phyloP scores from a whole-genome alignment of 1,284 basidiomycete species.

The Ustilago bromivora region DNA sequence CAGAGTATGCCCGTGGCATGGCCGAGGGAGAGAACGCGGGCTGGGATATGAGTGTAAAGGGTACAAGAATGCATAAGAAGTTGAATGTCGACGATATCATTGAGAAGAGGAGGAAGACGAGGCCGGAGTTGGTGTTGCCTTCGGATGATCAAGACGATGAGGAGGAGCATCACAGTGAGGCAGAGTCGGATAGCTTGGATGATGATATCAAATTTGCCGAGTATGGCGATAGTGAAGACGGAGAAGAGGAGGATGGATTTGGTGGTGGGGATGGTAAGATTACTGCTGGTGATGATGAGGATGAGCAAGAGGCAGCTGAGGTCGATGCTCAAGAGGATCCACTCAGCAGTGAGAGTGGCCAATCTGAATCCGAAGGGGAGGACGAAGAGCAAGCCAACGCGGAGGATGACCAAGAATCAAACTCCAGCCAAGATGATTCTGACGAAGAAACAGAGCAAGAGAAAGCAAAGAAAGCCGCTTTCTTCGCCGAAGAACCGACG shows the following conservation, averaged over 20 bases:
- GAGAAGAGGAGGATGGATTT: conserved; percentile 75
- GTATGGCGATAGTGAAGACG: conserved; percentile 71
- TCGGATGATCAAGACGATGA: conserved; percentile 10
- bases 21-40: conserved; percentile 15
- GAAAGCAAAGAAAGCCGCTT: conserved; percentile 65
- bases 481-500: conserved; percentile 60
- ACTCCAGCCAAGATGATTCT: conserved; percentile 45
- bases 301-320: conserved; percentile 68
- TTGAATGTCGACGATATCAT: conserved; percentile 68
- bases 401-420: conserved; percentile 23
- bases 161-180: conserved; percentile 1
- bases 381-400: conserved; percentile 9
- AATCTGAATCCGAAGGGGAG: conserved; percentile 8
- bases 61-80: conserved; percentile 50
- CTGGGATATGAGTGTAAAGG: conserved; percentile 63
- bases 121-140: conserved; percentile 35
- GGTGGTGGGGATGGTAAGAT: conserved; percentile 59
- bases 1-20: conserved; percentile 18
- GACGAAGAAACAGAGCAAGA: conserved; percentile 56
- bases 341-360: conserved; percentile 19
- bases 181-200: conserved; percentile 35
- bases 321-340: conserved; percentile 49
- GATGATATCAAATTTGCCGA: conserved; percentile 45
- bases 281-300: conserved; percentile 54
- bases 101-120: conserved; percentile 57